A percentile compares a stretch with the other conserved stretches of the same genome.
phyloP scores from a whole-genome alignment of 2,329 filamentous ascomycete species.

The Tolypocladium album region DNA sequence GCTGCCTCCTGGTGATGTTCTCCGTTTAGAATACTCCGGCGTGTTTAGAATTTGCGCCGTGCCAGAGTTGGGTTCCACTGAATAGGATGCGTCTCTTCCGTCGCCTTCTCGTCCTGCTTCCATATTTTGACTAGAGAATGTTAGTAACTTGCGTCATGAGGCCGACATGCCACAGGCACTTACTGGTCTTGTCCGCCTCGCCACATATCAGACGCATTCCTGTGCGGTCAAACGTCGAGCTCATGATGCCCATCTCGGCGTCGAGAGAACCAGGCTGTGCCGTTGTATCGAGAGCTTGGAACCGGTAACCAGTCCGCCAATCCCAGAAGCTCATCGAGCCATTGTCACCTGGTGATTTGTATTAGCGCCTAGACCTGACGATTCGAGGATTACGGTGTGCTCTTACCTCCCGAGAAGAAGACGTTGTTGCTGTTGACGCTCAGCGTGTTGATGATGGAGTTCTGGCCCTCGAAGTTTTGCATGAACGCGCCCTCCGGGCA shows the following conservation, averaged over 20 bases:
- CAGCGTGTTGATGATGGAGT: conserved; percentile 90
- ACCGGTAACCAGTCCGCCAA: conserved; percentile 92
- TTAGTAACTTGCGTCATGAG: conserved; percentile 9
- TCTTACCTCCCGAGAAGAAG: conserved; percentile 69
- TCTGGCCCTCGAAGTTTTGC: conserved; percentile 97
- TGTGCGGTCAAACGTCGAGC: conserved; percentile 81
- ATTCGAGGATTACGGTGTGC: too few species aligned
- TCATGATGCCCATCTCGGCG: conserved; percentile 91
- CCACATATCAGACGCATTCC: conserved; percentile 85
- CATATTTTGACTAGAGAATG: conserved; percentile 68
- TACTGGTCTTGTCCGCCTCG: conserved; percentile 90
- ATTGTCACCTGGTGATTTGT: conserved; percentile 56
- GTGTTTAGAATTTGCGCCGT: conserved; percentile 57
- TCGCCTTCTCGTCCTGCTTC: conserved; percentile 87
- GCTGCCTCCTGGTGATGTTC: neutral
- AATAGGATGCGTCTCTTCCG: conserved; percentile 80
- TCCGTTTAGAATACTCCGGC: neutral
- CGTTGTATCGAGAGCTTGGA: conserved; percentile 80
- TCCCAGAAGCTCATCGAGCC: conserved; percentile 98
- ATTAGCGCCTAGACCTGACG: neutral
- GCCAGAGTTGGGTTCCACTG: conserved; percentile 82
- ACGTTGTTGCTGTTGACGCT: conserved; percentile 93
- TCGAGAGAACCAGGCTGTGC: conserved; percentile 91
- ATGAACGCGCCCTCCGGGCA: conserved; percentile 97
- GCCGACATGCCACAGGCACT: conserved; percentile 14